phyloP scores from a whole-genome alignment of 139 green algal species.

The Medakamo hakoo region DNA sequence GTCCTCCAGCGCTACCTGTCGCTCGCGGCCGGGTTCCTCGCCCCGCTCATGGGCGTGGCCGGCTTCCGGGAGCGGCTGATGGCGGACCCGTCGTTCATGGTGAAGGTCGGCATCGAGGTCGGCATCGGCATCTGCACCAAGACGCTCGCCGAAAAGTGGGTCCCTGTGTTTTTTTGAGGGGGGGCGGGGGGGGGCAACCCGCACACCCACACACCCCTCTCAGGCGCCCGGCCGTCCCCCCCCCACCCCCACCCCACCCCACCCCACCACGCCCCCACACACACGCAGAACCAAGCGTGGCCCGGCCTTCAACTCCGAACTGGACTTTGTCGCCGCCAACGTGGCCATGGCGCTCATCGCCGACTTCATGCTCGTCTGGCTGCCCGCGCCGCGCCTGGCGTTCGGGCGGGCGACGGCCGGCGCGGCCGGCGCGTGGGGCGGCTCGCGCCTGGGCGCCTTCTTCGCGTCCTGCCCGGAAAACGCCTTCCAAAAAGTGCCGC shows the following conservation, averaged over 20 bases:
- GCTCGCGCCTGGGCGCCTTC: constrained; percentile 17
- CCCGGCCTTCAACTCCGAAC: constrained; percentile 44
- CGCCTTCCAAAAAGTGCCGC: constrained; percentile 68
- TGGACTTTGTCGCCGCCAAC: constrained; percentile 94
- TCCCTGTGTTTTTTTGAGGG: no score
- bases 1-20: constrained; percentile 60
- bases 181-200: no score
- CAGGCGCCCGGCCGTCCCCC: no score
- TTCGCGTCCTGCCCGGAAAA: constrained; percentile 86
- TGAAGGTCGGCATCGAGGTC: constrained; percentile 69
- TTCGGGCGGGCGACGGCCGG: constrained; percentile 16
- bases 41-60: constrained; percentile 33
- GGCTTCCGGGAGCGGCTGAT: constrained; percentile 87
- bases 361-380: constrained; percentile 98
- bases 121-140: constrained; percentile 92
- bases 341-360: constrained; percentile 93
- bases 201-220: no score
- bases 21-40: constrained; percentile 39
- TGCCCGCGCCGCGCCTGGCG: constrained; percentile 77
- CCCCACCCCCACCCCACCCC: no score
- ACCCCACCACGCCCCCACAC: no score
- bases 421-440: not conserved
- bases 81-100: constrained; percentile 74
- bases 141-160: constrained; percentile 77
- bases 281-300: constrained; percentile 52